A percentile compares a stretch with the other conserved stretches of the same genome.
phyloP scores from a whole-genome alignment of 1,139 yeast species.

The Geotrichum cucujoidarum region DNA sequence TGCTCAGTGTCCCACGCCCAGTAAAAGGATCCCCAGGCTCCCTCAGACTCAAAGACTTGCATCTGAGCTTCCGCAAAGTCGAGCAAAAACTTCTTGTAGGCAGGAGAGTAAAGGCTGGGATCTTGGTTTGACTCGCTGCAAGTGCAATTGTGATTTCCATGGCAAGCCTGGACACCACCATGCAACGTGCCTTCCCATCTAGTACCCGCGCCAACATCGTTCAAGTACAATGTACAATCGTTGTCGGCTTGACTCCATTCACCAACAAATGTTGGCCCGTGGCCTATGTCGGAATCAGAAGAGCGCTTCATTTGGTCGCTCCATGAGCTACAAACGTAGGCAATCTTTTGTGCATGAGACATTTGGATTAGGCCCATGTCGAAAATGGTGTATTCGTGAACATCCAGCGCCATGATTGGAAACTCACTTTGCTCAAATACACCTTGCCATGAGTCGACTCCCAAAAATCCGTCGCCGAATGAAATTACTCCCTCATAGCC shows the following conservation, averaged over 20 bases:
- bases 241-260: conserved; percentile 91
- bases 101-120: conserved; percentile 29
- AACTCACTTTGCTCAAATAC: conserved; percentile 48
- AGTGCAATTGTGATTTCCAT: conserved; percentile 28
- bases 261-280: conserved; percentile 62
- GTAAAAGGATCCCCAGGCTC: conserved; percentile 36
- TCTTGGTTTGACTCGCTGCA: conserved; percentile 30
- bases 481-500: conserved; percentile 32
- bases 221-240: conserved; percentile 81
- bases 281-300: conserved; percentile 51
- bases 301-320: conserved; percentile 47
- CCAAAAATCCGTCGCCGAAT: conserved; percentile 37
- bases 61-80: conserved; percentile 36
- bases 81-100: conserved; percentile 30
- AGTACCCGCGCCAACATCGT: conserved; percentile 81
- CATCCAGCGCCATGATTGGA: conserved; percentile 58
- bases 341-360: conserved; percentile 43
- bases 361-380: conserved; percentile 52
- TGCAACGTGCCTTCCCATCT: conserved; percentile 58
- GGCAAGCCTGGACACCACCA: conserved; percentile 1
- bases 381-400: conserved; percentile 61
- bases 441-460: conserved; percentile 33
- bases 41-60: conserved; percentile 32
- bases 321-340: conserved; percentile 41
- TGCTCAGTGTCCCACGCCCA: conserved; percentile 39